Base-by-base conservation (phyloP, 1,284 basidiomycete species). In the Hemileia vastatrix region DNA sequence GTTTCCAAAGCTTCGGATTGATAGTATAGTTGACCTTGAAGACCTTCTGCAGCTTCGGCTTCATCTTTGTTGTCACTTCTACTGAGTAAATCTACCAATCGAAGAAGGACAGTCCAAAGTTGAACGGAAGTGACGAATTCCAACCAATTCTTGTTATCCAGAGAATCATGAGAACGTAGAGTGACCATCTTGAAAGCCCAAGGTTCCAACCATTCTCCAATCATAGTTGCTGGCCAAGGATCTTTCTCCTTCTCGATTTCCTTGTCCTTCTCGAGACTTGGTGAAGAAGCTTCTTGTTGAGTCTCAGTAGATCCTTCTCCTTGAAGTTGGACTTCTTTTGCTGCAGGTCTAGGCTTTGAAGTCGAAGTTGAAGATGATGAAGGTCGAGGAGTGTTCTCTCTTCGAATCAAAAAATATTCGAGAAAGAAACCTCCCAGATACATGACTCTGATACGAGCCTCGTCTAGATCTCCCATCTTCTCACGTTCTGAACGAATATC, bases 401-500 rank as follows among this genome's bases (percentile, higher is more conserved):
- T 67, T 11, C 70, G 71, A 24, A 67, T 52, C 8, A 71, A 64
- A 56, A 73, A 74, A 55, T 73, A 76, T 23, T 72, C 73, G 21
- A 76, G 65, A 65, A 75, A 76, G 58, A 71, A 76, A 15, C 66
- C 57, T 15, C 66, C 69, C 8, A 73, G 57, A 50, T 71, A 68
- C 70, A 76, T 71, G 44, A 71, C 65, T 9, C 68, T 67, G 52
- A 73, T 63, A 6, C 74, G 67, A 9, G 74, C 72, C 11, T 66
- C 54, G 23, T 73, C 74, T 27, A 73, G 52, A 53, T 74, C 70
- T 27, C 72, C 73, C 15, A 74, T 64, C 57, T 74, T 74, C 57
- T 69, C 70, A 11, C 70, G 65, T 63, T 76, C 74, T 2, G 67
- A 67, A 18, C 70, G 71, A n/a, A 76, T 72, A 56, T 74, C 74